phyloP scores from a whole-genome alignment of 345 rosid genomes.

The Dimocarpus longan region DNA sequence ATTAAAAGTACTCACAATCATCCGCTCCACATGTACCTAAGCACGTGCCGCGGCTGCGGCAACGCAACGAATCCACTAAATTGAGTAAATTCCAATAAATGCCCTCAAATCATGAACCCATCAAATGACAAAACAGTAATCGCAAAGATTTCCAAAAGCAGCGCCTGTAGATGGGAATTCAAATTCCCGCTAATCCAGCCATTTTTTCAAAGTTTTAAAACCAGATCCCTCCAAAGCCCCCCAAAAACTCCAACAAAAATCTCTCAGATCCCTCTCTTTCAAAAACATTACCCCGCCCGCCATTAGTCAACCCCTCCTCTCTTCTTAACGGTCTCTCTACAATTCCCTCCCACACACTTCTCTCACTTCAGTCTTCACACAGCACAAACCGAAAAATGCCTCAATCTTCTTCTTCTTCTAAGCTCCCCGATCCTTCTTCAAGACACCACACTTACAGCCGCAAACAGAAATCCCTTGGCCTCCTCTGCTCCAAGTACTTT shows the following conservation, averaged over 20 bases:
- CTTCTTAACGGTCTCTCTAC: conserved; percentile 23
- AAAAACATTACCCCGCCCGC: conserved; percentile 18
- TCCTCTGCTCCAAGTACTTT: conserved; percentile 77
- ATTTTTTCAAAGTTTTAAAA: conserved; percentile 21
- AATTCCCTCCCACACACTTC: background rate
- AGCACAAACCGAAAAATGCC: conserved; percentile 23
- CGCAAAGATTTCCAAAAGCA: background rate
- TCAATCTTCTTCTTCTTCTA: conserved; percentile 24
- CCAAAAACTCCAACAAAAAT: background rate
- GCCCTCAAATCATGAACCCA: background rate
- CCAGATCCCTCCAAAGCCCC: conserved; percentile 13
- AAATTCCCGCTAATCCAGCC: conserved; percentile 32
- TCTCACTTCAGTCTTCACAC: conserved; percentile 11
- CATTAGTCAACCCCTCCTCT: background rate
- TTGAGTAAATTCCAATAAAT: background rate
- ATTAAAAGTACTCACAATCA: background rate
- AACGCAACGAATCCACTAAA: background rate
- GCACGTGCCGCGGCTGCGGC: background rate
- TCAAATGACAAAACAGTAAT: background rate
- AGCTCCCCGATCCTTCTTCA: conserved; percentile 47
- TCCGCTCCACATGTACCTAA: background rate
- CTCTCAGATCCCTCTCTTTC: conserved; percentile 23
- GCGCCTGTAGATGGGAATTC: conserved; percentile 15
- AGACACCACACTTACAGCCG: conserved; percentile 68
- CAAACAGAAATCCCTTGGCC: conserved; percentile 91